These are phyloP conservation scores for Tulasnella sp. DNA, from an alignment of 768 basidiomycete species.

Conservation along the genomic window DNA sequence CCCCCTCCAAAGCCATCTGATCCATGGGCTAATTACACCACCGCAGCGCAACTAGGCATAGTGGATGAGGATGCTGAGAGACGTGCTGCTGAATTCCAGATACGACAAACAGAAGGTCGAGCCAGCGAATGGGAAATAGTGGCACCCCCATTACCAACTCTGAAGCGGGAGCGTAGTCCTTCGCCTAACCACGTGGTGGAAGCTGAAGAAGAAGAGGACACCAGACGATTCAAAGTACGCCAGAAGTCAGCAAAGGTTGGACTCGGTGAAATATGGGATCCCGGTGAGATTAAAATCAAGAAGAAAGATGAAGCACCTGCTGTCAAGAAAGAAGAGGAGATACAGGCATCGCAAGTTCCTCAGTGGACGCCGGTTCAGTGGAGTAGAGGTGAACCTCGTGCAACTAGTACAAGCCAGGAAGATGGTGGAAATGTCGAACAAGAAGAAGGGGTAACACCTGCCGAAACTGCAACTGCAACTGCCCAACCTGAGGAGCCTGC, in stretches of 20 bases:
- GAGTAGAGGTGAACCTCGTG: background rate
- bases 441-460: background rate
- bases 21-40: constrained; percentile 67
- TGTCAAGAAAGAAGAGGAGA: constrained; percentile 30
- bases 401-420: background rate
- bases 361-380: constrained; percentile 11
- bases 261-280: constrained; percentile 73
- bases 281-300: constrained; percentile 52
- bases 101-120: constrained; percentile 49
- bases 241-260: constrained; percentile 48
- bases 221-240: constrained; percentile 50
- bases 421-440: background rate
- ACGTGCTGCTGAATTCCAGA: constrained; percentile 44
- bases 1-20: constrained; percentile 24
- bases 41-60: constrained; percentile 71
- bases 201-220: constrained; percentile 41
- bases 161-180: constrained; percentile 18
- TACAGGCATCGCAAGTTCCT: constrained; percentile 3
- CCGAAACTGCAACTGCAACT: background rate
- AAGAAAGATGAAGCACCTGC: background rate
- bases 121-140: constrained; percentile 72
- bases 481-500: background rate
- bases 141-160: constrained; percentile 19
- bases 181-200: constrained; percentile 20
- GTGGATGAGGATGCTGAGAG: constrained; percentile 63